Evolutionary conservation across 148 eudicot species (phyloP).

Genomic region (Amaranthus palmeri): DNA sequence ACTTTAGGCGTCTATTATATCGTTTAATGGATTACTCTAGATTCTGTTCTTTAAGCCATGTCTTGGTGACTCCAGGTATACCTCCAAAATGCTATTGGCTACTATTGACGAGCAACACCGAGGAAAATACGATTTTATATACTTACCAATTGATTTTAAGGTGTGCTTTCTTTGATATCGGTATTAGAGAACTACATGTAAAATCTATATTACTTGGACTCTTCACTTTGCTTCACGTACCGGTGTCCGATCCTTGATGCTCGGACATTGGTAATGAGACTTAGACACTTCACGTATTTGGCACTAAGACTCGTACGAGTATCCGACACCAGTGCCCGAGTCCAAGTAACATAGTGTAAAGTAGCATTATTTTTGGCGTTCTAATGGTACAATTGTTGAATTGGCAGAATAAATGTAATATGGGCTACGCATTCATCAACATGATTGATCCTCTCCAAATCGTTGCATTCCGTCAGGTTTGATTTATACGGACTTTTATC

Average conservation of each 20-base stretch:
- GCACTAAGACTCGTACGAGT: no score
- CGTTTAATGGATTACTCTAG: not conserved
- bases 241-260: no score
- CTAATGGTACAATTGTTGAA: conserved; percentile 8
- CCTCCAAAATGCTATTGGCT: conserved; percentile 73
- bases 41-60: conserved; percentile 11
- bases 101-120: conserved; percentile 62
- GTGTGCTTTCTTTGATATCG: conserved; percentile 18
- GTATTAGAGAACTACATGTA: not conserved
- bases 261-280: no score
- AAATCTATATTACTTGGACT: not conserved
- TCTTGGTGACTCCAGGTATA: conserved; percentile 42
- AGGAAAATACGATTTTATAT: conserved; percentile 70
- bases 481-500: conserved; percentile 14
- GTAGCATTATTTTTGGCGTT: not conserved
- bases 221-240: no score
- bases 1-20: not conserved
- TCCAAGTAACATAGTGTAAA: no score
- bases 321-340: no score
- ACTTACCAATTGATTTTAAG: conserved; percentile 80
- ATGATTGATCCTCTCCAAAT: conserved; percentile 63
- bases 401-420: conserved; percentile 76
- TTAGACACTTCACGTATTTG: no score
- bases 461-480: conserved; percentile 60
- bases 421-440: conserved; percentile 84